Conservation (phyloP, 1,139 yeast genomes). For the Insectozyma bohioensis region DNA sequence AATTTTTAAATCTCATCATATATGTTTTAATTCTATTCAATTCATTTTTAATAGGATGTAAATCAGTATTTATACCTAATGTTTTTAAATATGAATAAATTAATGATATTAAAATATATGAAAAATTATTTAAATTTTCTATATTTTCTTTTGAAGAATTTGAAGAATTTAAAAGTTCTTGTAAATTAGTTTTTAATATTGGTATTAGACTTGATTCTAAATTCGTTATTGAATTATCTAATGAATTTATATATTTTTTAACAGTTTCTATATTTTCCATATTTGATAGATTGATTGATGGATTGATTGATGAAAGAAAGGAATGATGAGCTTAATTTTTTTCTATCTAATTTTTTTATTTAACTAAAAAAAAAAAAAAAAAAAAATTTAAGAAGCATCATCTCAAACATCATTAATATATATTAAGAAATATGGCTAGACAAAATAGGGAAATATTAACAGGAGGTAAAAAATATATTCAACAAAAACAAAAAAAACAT, state of each 20-base stretch:
- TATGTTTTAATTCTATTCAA: conserved; percentile 66
- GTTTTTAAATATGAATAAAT: conserved; percentile 60
- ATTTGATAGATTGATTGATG: neutral
- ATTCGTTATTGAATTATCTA: conserved; percentile 31
- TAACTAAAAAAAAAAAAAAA: too few relatives aligned
- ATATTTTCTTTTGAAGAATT: conserved; percentile 34
- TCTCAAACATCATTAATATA: neutral
- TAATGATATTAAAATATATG: conserved; percentile 47
- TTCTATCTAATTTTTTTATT: neutral
- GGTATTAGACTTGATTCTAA: conserved; percentile 33
- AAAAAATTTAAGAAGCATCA: neutral
- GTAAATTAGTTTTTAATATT: conserved; percentile 33
- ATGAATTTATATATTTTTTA: conserved; percentile 22
- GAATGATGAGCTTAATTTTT: neutral
- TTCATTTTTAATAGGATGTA: conserved; percentile 69
- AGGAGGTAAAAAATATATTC: conserved; percentile 81
- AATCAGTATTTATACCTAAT: conserved; percentile 55
- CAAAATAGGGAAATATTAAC: conserved; percentile 83
- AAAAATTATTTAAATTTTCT: conserved; percentile 37
- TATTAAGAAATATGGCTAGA: conserved; percentile 17
- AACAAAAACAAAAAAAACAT: conserved; percentile 59
- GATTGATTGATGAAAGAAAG: neutral
- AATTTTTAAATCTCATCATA: conserved; percentile 58
- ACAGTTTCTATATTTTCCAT: conserved; percentile 48
- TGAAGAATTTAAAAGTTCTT: conserved; percentile 30